Conservation (phyloP, 306 rosid species). For the Sicyos baderoa region DNA sequence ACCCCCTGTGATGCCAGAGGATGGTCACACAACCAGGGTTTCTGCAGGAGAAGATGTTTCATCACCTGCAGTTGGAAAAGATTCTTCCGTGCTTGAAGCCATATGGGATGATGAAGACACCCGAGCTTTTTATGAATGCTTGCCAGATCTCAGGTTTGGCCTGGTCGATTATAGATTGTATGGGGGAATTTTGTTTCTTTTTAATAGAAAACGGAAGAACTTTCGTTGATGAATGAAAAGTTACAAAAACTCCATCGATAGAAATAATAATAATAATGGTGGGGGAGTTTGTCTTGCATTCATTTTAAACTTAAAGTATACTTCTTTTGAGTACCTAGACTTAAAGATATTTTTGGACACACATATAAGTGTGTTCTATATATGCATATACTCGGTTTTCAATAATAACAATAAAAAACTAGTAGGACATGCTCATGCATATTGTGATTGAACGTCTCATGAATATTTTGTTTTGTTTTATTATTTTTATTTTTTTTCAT, state of each 20-base stretch:
- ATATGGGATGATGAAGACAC: slow-evolving; percentile 99
- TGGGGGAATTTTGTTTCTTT: neutral
- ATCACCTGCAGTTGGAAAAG: slow-evolving; percentile 76
- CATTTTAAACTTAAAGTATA: neutral
- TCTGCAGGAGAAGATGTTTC: slow-evolving; percentile 82
- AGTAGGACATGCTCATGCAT: neutral
- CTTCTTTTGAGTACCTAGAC: slow-evolving; percentile 9
- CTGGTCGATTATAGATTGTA: slow-evolving; percentile 17
- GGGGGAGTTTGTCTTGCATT: slow-evolving; percentile 2
- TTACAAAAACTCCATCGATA: too few relatives aligned
- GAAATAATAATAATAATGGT: too few relatives aligned
- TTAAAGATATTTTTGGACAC: neutral
- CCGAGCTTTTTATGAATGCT: slow-evolving; percentile 81
- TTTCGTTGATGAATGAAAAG: too few relatives aligned
- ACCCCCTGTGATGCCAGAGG: slow-evolving; percentile 99
- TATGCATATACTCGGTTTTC: neutral
- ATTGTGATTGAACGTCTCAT: neutral
- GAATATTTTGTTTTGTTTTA: neutral
- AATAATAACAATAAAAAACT: neutral
- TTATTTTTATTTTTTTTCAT: too few relatives aligned
- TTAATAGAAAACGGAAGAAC: too few relatives aligned
- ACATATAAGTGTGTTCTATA: neutral
- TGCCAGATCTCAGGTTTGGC: slow-evolving; percentile 95
- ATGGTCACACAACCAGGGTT: slow-evolving; percentile 94
- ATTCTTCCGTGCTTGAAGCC: slow-evolving; percentile 67